Evolutionary conservation across 257 asterid species (phyloP), one percentile per base, ranked within the genome.

Genomic region (Salvia splendens): DNA sequence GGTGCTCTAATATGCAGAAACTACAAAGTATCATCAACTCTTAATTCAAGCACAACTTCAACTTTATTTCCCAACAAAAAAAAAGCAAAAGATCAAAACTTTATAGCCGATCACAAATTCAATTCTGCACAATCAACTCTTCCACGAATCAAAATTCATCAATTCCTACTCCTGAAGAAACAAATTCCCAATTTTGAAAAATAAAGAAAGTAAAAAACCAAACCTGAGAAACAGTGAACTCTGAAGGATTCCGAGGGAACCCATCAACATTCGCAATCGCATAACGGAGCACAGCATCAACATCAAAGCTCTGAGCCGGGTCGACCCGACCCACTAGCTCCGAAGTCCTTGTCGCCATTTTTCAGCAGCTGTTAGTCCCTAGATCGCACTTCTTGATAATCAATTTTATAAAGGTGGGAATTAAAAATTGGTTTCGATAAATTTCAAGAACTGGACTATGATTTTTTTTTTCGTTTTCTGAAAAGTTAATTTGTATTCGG

Each of bases 181-280:
- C 0, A 64, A 53, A 57, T 5, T 35, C 15, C 0, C 10, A 12
- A 28, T 11, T 8, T 8, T 38, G 2, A 38, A 1, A 38, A 38
- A n/a, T 5, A 38, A 36, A 20, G 11, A 15, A 4, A 12, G 17
- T 4, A 68, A 62, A 15, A 17, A 56, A 10, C n/a, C 58, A 46
- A 70, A 91, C 98, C 98, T 92, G 96, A 69, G 87, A 85, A 80
- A 85, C 78, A 47, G 12, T 68, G 80, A 81, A 81, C 47, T 76
- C 67, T 17, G 86, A 77, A 64, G 85, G 85, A 58, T 64, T 62
- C 36, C 68, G 74, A 20, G 95, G 98, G 72, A 92, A 92, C 62
- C 88, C 98, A 38, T 77, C 73, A 73, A 92, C 96, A 67, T 82
- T 76, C 15, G 81, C 79, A 12, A 83, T 80, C 33, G 85, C 84